Conservation (phyloP, 2,329 filamentous ascomycete species). For the Claviceps sp. region DNA sequence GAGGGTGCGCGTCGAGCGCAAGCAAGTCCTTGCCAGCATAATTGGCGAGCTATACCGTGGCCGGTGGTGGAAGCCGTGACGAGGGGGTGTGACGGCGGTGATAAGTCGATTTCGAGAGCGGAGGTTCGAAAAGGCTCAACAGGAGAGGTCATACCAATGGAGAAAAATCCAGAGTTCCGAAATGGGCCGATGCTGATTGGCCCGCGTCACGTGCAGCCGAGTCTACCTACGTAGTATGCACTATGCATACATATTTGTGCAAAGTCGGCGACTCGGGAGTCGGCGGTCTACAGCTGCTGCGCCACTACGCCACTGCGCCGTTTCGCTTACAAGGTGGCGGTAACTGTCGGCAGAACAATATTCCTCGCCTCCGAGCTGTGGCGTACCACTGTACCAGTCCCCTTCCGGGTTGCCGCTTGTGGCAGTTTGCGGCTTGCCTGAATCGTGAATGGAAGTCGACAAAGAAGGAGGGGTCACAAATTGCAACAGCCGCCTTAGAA, state of each 20-base stretch:
- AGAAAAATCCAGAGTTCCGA: slow-evolving; percentile 31
- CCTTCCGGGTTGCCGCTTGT: background rate
- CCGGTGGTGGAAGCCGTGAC: slow-evolving; percentile 23
- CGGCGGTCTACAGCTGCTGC: background rate
- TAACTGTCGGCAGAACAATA: background rate
- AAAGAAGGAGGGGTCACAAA: background rate
- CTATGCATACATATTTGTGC: too few species aligned
- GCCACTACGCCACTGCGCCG: background rate
- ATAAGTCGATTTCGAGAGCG: slow-evolving; percentile 22
- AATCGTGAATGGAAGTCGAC: background rate
- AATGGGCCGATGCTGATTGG: slow-evolving; percentile 31
- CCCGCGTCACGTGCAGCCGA: slow-evolving; percentile 20
- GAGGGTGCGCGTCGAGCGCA: slow-evolving; percentile 79
- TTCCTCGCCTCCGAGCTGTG: background rate
- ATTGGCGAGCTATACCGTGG: slow-evolving; percentile 35
- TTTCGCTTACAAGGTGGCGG: background rate
- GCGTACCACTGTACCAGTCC: background rate
- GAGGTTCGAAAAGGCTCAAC: slow-evolving; percentile 25
- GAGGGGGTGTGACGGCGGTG: slow-evolving; percentile 21
- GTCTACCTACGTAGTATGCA: slow-evolving; percentile 9
- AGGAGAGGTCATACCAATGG: slow-evolving; percentile 20
- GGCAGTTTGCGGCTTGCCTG: background rate
- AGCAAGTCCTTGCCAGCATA: slow-evolving; percentile 88
- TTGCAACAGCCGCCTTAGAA: background rate
- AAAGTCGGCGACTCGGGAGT: too few species aligned